Base-by-base conservation (phyloP, 2,329 filamentous ascomycete species). In the Chrysoporthe austroafricana region DNA sequence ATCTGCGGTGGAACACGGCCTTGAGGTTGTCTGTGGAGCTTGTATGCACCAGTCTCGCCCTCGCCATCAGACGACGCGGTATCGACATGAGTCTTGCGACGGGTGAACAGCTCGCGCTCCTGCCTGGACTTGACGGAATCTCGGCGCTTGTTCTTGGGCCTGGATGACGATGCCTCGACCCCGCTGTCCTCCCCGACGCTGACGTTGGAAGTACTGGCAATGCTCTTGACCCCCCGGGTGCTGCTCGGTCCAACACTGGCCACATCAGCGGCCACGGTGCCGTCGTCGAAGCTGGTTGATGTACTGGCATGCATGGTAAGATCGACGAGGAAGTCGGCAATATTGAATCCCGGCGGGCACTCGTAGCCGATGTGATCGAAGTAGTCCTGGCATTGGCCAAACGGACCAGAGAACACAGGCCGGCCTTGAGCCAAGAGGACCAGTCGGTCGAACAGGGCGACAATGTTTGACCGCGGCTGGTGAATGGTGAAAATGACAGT, bases 401-500 rank as follows among this genome's bases (percentile, higher is more conserved):
- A 97, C 1, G 93, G 92, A 0, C 96, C 96, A 3, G 96, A 98
- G 78, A 96, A 99, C 8, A 99, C 96, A 1, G 93, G 91, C 73
- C 90, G 90, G 36, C 96, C 96, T 72, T 93, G 90, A 2, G 96
- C 96, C 56, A 99, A 84, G 16, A 99, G 87, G 64, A 99, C 86
- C n/a, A 99, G 85, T 66, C 95, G 90, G 77, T 99, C 96, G 76
- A 99, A 99, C 3, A 99, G 86, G 11, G 96, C 96, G 32, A 98
- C 96, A 75, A 99, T 99, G 79, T 99, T 99, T 13, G 96, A 99
- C 72, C 96, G 89, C 48, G 96, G 96, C 75, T 99, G 96, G 78
- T 99, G 96, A 71, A 99, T 99, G 16, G 96, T 99, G 81, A 99
- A 97, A 70, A 99, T 91, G 66, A 99, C 94, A 0, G 96, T 99